Percentiles rank a stretch among this genome's conserved stretches.
These are phyloP conservation scores for Litchi chinensis DNA, from an alignment of 345 rosid species.

Conservation along the genomic window DNA sequence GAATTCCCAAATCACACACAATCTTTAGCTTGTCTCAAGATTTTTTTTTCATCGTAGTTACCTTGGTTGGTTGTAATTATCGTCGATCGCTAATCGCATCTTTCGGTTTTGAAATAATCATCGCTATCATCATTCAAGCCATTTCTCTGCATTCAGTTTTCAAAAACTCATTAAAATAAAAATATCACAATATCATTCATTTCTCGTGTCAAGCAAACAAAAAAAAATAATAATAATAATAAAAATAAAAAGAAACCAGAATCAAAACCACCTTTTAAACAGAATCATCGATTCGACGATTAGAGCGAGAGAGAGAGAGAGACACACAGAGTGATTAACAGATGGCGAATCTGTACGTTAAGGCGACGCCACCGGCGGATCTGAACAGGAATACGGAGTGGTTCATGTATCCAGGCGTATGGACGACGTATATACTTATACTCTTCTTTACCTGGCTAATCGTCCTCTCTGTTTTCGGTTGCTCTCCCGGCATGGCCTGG, in stretches of 20 bases:
- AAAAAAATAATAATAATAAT: no score
- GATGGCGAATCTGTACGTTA: slow-evolving; percentile 52
- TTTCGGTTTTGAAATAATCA: background rate
- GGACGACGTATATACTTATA: slow-evolving; percentile 79
- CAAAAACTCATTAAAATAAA: background rate
- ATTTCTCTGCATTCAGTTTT: background rate
- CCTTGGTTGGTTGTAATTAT: background rate
- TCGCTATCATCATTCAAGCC: background rate
- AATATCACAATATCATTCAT: background rate
- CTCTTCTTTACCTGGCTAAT: slow-evolving; percentile 78
- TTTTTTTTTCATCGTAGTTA: background rate
- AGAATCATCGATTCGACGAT: background rate
- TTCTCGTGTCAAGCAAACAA: background rate
- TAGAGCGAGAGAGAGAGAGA: background rate
- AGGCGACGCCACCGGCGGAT: slow-evolving; percentile 78
- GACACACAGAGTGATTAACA: no score
- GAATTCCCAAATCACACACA: background rate
- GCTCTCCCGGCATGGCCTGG: slow-evolving; percentile 90
- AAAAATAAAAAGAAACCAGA: background rate
- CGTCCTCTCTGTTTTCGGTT: slow-evolving; percentile 62
- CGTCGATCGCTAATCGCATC: background rate
- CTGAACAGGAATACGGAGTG: slow-evolving; percentile 86
- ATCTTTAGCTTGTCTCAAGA: background rate
- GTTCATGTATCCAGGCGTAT: slow-evolving; percentile 88
- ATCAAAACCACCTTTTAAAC: background rate